These are phyloP conservation scores for Macrophomina tecta DNA, from an alignment of 2,329 filamentous ascomycete species.

Conservation along the genomic window DNA sequence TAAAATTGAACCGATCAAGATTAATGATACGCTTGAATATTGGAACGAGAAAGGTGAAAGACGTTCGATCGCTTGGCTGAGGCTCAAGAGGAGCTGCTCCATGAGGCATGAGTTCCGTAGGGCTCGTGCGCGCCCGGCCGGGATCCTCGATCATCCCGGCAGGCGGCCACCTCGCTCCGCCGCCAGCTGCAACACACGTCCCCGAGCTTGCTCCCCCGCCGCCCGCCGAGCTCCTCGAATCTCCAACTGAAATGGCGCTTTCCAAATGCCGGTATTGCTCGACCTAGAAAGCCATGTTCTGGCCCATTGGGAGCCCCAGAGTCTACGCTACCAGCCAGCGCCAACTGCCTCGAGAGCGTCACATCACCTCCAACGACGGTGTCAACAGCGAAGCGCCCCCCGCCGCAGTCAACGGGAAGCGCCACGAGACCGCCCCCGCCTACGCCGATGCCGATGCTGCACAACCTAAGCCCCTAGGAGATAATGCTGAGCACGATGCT, in stretches of 20 bases:
- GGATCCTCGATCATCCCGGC: conserved; percentile 21
- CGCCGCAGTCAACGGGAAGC: conserved; percentile 67
- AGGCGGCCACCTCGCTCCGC: conserved; percentile 17
- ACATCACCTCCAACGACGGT: conserved; percentile 68
- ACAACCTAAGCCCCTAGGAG: conserved; percentile 29
- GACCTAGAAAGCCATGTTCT: conserved; percentile 65
- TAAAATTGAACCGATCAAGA: conserved; percentile 15
- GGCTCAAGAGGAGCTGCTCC: not conserved
- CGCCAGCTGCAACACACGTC: conserved; percentile 17
- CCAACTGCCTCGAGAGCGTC: conserved; percentile 58
- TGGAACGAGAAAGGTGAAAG: not conserved
- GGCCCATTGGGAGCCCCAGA: conserved; percentile 83
- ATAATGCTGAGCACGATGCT: conserved; percentile 25
- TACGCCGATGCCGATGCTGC: not conserved
- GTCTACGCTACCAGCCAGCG: conserved; percentile 80
- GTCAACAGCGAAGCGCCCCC: conserved; percentile 56
- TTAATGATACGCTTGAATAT: not conserved
- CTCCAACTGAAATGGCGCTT: conserved; percentile 31
- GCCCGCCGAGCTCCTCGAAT: conserved; percentile 21
- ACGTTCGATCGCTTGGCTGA: too few species aligned
- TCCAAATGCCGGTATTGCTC: conserved; percentile 31
- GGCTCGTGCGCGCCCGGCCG: conserved; percentile 10
- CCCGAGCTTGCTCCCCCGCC: conserved; percentile 24
- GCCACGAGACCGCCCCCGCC: conserved; percentile 32
- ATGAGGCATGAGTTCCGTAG: not conserved